Evolutionary conservation across 768 basidiomycete genomes (phyloP), one percentile per base, ranked within the genome.

Genomic region (Ramaria sp.): DNA sequence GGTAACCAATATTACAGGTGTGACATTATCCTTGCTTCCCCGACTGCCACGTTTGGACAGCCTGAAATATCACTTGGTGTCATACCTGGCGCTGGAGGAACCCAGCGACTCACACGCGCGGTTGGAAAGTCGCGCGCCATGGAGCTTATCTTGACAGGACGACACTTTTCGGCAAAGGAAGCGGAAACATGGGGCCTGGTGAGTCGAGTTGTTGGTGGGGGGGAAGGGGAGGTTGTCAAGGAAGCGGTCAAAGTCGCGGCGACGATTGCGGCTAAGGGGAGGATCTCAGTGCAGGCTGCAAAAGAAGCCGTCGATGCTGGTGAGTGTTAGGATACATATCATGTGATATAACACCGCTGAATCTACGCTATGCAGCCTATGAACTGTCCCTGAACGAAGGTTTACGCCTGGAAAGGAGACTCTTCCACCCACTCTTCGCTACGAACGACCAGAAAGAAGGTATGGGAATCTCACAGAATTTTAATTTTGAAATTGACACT

Each of bases 361-460:
- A 10, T 58, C 32, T 15, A 34, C 42, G 16, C 57, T 10, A n/a
- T 50, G 16, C 61, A 80, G 94, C 91, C 20, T 86, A 82, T 60
- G 92, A 99, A 61, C 67, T 90, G 60, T 75, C 79, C 5, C 75
- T 99, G 43, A 69, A 77, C 4, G 88, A 96, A 63, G 96, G 95
- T 0, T 66, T 98, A 60, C 76, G 81, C 56, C 84, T 91, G 60
- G 96, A 98, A 69, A 76, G 92, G 57, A 75, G 91, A 58, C 70
- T 93, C 41, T 98, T 98, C 83, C 88, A 97, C 61, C 75, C 81
- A 38, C 70, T 93, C 56, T 98, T 99, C 62, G 92, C 92, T 4
- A 96, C 96, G 16, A 79, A 83, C 51, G 93, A 95, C 66, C 92
- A 94, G 71, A 94, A 94, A 73, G 93, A 95, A 71, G 93, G 91